Evolutionary conservation across 139 green algal genomes (phyloP).

Genomic region (Coelastrella sp.): DNA sequence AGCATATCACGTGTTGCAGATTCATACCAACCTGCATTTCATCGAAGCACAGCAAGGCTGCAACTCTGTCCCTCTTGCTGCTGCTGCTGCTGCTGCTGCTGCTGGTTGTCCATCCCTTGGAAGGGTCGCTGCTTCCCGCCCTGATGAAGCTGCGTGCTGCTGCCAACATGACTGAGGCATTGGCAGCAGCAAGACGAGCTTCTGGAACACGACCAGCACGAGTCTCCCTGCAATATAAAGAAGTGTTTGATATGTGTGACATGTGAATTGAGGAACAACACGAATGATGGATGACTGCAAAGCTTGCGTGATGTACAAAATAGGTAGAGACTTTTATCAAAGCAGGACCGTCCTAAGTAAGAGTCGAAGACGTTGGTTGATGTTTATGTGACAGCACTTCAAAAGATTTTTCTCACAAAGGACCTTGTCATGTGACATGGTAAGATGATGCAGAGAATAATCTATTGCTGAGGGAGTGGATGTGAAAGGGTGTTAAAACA

Average conservation of each 20-base stretch:
- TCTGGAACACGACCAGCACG: slow-evolving; percentile 37
- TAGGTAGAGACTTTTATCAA: no score
- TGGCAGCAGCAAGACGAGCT: slow-evolving; percentile 61
- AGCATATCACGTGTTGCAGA: background rate
- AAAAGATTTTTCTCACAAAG: no score
- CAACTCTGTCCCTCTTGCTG: slow-evolving; percentile 28
- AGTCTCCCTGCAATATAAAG: slow-evolving; percentile 23
- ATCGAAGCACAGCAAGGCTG: slow-evolving; percentile 83
- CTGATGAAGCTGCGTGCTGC: slow-evolving; percentile 68
- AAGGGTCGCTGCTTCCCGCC: slow-evolving; percentile 13
- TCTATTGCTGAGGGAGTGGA: no score
- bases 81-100: slow-evolving; percentile 36
- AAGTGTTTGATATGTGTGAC: background rate
- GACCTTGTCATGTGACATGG: no score
- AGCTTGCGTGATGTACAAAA: no score
- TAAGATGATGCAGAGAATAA: no score
- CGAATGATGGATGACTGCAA: no score
- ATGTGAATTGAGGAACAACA: no score
- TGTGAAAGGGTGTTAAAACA: background rate
- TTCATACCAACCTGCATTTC: slow-evolving; percentile 70
- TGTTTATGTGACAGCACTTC: no score
- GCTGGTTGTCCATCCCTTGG: slow-evolving; percentile 31
- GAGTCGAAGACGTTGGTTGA: no score
- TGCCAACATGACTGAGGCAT: slow-evolving; percentile 63
- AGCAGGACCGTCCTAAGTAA: no score